Evolutionary conservation across 805 yeast species (phyloP), one percentile per base, ranked within the genome.

Genomic region (Candida odintsovae): DNA sequence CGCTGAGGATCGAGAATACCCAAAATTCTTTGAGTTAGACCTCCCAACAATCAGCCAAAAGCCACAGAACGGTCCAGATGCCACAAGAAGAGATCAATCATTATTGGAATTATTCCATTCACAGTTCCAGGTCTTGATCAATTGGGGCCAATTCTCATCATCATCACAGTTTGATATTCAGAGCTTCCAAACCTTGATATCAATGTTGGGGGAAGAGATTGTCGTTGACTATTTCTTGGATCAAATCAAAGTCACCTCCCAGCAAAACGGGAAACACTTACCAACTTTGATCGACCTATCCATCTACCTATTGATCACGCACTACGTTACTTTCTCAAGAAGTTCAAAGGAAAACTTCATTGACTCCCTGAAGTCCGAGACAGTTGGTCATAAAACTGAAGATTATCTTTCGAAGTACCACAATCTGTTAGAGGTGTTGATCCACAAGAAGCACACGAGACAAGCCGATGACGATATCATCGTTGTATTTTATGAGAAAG

Each of bases 131-230:
- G 22, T 40, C 0, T 40, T 59, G 9, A 13, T 59, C 16, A 49
- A 54, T 9, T 59, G 61, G 60, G 54, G 50, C 15, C 63, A 58
- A 36, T 49, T 58, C 1, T 49, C 59, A 1, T 41, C 47, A 1
- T 20, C 51, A 7, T 47, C 59, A n/a, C 35, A 26, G 1, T 53
- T 55, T 25, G 59, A 61, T 38, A 52, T 49, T 21, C 50, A 47
- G 13, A 45, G 53, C 22, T 38, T 59, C 2, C 18, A 47, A 2
- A 46, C 43, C 6, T 40, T 57, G 42, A 23, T 43, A 4, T 31
- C 50, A 22, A 21, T 58, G 2, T n/a, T 58, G 8, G 63, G 61
- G 10, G 50, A 49, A 13, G 53, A 46, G 7, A 23, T 40, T 8
- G 42, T 57, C 4, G 18, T 61, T 9, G 55, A 54, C 13, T 55